Base-by-base conservation (phyloP, 2,329 filamentous ascomycete genomes). In the Aspergillus pseudoglaucus region DNA sequence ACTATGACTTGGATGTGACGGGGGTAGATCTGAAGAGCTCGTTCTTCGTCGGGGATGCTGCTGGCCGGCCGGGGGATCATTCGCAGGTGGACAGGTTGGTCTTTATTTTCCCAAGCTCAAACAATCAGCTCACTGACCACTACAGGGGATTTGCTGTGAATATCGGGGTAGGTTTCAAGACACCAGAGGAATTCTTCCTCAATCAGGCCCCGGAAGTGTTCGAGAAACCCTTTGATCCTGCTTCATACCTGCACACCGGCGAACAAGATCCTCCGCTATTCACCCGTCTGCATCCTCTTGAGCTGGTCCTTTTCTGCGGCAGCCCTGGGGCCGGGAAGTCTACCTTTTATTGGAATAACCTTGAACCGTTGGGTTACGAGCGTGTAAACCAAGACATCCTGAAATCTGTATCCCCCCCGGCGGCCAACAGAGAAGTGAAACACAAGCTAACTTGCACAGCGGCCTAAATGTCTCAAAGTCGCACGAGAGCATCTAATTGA, bases 181-280 rank as follows among this genome's bases (percentile, higher is more conserved):
- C 91, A 0, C 93, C 93, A 0, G 93, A 98, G 62, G 90, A 96
- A 66, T 95, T 85, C 70, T 97, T 97, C 63, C 78, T 91, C 1
- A 77, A 78, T 1, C 80, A 88, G 57, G 61, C 78, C 20, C 75
- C 85, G 1, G 78, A 83, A 54, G 77, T 81, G 1, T 93, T 88
- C 61, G 68, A 69, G 8, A 77, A 87, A 47, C 73, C 80, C 0
- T 94, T 97, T 57, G 84, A 96, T 53, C 80, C 90, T 15, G 69
- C 70, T 1, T 65, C 73, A 3, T 83, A 85, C 59, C 69, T 81
- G 25, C 53, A 65, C 5, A 38, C 49, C 20, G 58, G 61, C 23
- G 42, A 69, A 39, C 53, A 63, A 32, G 59, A 71, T 41, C 53
- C 8, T 33, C 17, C 45, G 12, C 9, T 42, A 61, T 73, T 80